Percentiles rank a stretch among this genome's conserved stretches.
These are phyloP conservation scores for Kluyveromyces dobzhanskii DNA, from an alignment of 805 yeast species.

Conservation along the genomic window DNA sequence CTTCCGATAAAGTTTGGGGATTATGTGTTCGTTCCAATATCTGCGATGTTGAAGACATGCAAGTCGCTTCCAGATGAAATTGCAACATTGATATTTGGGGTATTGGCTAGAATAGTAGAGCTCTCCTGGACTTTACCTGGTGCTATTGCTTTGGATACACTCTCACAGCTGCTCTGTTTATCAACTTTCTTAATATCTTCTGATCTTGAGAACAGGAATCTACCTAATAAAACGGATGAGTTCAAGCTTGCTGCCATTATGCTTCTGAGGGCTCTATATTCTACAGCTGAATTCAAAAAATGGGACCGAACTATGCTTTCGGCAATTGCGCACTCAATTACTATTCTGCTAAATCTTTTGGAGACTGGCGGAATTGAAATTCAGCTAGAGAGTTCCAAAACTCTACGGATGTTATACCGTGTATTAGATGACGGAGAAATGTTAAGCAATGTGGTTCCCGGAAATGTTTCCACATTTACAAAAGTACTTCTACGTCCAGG, in stretches of 20 bases:
- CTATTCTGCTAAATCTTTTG: slow-evolving; percentile 32
- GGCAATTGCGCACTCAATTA: slow-evolving; percentile 39
- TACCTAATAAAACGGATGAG: slow-evolving; percentile 28
- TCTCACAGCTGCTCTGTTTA: slow-evolving; percentile 40
- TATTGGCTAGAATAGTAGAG: slow-evolving; percentile 36
- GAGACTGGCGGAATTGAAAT: slow-evolving; percentile 22
- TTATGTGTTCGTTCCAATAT: slow-evolving; percentile 53
- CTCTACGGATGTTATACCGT: slow-evolving; percentile 30
- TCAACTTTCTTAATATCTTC: slow-evolving; percentile 35
- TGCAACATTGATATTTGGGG: slow-evolving; percentile 35
- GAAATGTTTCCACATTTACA: slow-evolving; percentile 38
- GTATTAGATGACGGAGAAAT: slow-evolving; percentile 39
- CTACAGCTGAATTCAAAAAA: slow-evolving; percentile 28
- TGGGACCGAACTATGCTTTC: slow-evolving; percentile 30
- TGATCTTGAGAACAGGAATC: slow-evolving; percentile 18
- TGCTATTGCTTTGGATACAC: slow-evolving; percentile 30
- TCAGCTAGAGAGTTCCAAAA: slow-evolving; percentile 28
- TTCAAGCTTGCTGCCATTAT: slow-evolving; percentile 31
- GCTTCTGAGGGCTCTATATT: slow-evolving; percentile 26
- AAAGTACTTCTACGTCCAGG: slow-evolving; percentile 31
- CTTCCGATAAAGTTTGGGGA: slow-evolving; percentile 43
- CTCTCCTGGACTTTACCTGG: slow-evolving; percentile 40
- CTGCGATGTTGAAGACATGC: slow-evolving; percentile 42
- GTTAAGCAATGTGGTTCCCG: slow-evolving; percentile 43
- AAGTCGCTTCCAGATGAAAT: slow-evolving; percentile 38